These are phyloP conservation scores for Strobilomyces dryophilus DNA, from an alignment of 768 basidiomycete genomes.

Conservation along the genomic window DNA sequence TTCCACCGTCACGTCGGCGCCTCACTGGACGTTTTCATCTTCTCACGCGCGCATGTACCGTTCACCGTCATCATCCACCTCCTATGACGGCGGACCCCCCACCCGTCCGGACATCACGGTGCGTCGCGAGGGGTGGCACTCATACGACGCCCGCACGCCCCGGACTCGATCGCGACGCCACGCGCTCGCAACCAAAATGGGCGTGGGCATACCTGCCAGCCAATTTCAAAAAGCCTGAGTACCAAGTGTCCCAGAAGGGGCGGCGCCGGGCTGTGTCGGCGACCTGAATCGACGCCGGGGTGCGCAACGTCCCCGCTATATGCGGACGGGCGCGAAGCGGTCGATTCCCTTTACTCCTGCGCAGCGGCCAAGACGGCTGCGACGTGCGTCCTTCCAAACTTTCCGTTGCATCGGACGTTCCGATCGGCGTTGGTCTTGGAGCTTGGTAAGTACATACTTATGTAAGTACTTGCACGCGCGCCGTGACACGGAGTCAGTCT, in stretches of 20 bases:
- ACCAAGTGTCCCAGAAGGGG: not conserved
- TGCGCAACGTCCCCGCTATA: not conserved
- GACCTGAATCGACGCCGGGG: not conserved
- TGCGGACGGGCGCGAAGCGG: no score
- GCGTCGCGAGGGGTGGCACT: not conserved
- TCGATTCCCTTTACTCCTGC: no score
- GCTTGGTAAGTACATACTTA: no score
- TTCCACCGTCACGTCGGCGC: not conserved
- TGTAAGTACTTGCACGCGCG: no score
- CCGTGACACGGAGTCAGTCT: no score
- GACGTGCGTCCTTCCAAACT: no score
- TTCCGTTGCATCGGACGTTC: no score
- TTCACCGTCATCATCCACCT: not conserved
- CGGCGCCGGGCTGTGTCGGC: not conserved
- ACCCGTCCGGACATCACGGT: not conserved
- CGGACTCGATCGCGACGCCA: not conserved
- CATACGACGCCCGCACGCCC: not conserved
- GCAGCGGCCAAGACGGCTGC: no score
- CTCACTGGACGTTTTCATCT: not conserved
- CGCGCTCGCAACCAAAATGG: no score
- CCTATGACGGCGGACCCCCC: not conserved
- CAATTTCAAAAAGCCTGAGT: not conserved
- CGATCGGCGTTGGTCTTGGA: no score
- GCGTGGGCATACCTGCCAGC: no score
- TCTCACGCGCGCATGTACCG: not conserved